A percentile compares a stretch with the other conserved stretches of the same genome.
Evolutionary conservation across 371 early-diverging fungal species (phyloP).

Genomic region (Apophysomyces elegans): DNA sequence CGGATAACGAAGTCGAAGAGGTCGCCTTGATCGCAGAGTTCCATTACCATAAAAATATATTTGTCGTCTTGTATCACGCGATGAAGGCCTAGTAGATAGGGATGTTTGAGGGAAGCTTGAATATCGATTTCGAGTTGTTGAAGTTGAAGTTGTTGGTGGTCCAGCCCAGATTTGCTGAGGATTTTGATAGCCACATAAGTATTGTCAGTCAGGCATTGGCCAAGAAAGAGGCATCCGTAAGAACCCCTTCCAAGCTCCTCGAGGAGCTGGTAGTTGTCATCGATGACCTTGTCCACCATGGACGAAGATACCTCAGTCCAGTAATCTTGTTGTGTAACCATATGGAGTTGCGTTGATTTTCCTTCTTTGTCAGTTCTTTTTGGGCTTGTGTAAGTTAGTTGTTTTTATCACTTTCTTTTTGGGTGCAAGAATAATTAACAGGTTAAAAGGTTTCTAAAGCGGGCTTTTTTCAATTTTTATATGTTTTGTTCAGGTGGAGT

Average conservation of each 20-base stretch:
- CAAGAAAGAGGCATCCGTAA: conserved; percentile 66
- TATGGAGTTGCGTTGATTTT: neutral
- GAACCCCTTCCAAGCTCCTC: conserved; percentile 67
- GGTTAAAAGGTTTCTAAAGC: neutral
- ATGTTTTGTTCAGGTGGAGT: neutral
- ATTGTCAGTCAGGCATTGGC: conserved; percentile 44
- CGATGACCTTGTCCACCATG: conserved; percentile 25
- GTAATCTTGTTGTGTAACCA: conserved; percentile 24
- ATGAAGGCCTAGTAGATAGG: conserved; percentile 66
- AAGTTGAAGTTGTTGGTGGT: conserved; percentile 60
- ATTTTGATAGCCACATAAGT: conserved; percentile 74
- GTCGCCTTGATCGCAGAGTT: conserved; percentile 67
- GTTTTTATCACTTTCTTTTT: neutral
- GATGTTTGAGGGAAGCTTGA: conserved; percentile 68
- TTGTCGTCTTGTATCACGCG: conserved; percentile 57
- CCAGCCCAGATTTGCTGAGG: conserved; percentile 67
- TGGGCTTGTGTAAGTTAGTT: conserved; percentile 3
- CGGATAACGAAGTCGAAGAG: conserved; percentile 66
- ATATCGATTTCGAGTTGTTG: conserved; percentile 80
- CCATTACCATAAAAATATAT: conserved; percentile 63
- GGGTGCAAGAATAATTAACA: conserved; percentile 3
- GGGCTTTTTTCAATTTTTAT: neutral
- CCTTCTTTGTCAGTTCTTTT: conserved; percentile 7
- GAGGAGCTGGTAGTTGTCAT: conserved; percentile 50
- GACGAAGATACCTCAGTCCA: conserved; percentile 22